phyloP scores from a whole-genome alignment of 208 protist species.

The Angomonas ambiguus region DNA sequence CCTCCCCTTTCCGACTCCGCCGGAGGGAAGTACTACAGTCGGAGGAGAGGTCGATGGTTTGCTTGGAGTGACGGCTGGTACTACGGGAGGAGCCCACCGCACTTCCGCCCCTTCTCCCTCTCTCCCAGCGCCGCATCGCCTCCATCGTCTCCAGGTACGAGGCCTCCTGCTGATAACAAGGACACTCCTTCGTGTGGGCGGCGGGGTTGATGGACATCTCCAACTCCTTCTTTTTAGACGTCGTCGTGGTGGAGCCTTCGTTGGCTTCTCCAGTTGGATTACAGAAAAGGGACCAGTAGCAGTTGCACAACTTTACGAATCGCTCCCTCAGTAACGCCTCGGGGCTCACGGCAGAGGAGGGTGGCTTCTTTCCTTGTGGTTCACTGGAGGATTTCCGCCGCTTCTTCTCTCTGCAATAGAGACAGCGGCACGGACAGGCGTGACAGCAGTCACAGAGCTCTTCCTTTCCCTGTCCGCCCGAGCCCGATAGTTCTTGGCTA shows the following conservation, averaged over 20 bases:
- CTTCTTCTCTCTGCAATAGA: not conserved
- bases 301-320: not conserved
- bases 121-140: no score
- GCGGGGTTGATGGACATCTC: not conserved
- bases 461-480: no score
- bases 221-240: not conserved
- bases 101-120: no score
- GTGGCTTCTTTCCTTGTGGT: no score
- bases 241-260: no score
- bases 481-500: no score
- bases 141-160: not conserved
- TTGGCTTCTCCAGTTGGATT: no score
- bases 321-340: not conserved
- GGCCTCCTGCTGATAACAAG: not conserved
- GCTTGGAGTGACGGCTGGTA: no score
- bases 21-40: no score
- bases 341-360: not conserved
- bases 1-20: not conserved
- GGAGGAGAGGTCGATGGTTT: no score
- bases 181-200: not conserved
- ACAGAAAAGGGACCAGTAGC: not conserved
- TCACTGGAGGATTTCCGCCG: no score
- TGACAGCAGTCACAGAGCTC: not conserved
- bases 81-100: no score
- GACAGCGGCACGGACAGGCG: not conserved